phyloP scores from a whole-genome alignment of 2,329 filamentous ascomycete genomes.

The Botrytis porri region DNA sequence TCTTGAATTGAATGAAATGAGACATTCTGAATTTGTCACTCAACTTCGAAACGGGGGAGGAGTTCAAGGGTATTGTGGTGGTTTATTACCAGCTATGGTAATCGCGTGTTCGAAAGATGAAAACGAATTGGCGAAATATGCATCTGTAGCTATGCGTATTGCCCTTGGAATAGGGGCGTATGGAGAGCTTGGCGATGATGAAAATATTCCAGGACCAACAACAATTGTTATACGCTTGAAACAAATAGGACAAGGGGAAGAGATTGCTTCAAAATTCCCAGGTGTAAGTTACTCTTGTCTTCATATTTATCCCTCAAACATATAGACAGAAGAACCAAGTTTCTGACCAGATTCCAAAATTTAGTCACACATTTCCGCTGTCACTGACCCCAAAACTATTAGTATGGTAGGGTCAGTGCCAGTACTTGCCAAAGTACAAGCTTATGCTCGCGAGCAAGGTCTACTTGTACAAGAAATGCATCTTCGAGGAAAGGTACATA shows the following conservation, averaged over 20 bases:
- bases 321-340: rapidly evolving
- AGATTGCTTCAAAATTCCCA: slow-evolving; percentile 15
- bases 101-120: slow-evolving; percentile 21
- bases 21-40: slow-evolving; percentile 16
- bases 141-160: slow-evolving; percentile 17
- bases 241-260: slow-evolving; percentile 18
- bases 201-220: slow-evolving; percentile 7
- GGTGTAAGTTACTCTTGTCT: slow-evolving; percentile 2
- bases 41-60: slow-evolving; percentile 17
- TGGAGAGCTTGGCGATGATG: slow-evolving; percentile 22
- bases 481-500: slow-evolving; percentile 23
- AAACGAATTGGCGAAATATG: slow-evolving; percentile 14
- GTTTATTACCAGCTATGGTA: slow-evolving; percentile 19
- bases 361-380: slow-evolving; percentile 10
- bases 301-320: not conserved
- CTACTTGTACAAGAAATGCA: slow-evolving; percentile 21
- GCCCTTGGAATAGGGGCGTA: slow-evolving; percentile 21
- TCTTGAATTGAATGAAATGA: slow-evolving; percentile 14
- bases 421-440: slow-evolving; percentile 2
- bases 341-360: not conserved
- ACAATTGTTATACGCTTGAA: slow-evolving; percentile 20
- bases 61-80: slow-evolving; percentile 25
- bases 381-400: slow-evolving; percentile 19
- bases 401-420: slow-evolving; percentile 19
- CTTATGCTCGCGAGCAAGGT: slow-evolving; percentile 12